Evolutionary conservation across 1,139 yeast genomes (phyloP).

Genomic region (Suhomyces guaymorum): DNA sequence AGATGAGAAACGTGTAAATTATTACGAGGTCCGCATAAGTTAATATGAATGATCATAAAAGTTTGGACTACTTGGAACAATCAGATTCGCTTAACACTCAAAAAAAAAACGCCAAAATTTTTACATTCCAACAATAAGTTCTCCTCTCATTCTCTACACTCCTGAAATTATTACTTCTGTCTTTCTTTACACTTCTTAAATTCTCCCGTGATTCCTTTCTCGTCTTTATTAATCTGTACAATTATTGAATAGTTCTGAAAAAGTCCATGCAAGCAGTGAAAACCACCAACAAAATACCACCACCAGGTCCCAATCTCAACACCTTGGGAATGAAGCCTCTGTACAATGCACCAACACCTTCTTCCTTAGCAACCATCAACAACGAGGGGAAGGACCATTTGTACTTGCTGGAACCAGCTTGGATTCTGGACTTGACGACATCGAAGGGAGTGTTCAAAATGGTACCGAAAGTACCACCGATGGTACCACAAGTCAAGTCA

Average conservation of each 20-base stretch:
- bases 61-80: too few species aligned
- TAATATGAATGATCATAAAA: too few species aligned
- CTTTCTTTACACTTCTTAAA: not conserved
- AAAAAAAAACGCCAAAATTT: too few species aligned
- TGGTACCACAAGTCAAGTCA: constrained; percentile 87
- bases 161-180: too few species aligned
- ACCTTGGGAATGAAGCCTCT: constrained; percentile 98
- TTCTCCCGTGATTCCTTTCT: not conserved
- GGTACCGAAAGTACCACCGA: constrained; percentile 98
- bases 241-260: constrained; percentile 71
- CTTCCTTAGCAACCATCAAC: constrained; percentile 76
- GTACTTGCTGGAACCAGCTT: constrained; percentile 83
- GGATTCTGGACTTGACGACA: constrained; percentile 96
- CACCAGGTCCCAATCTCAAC: constrained; percentile 97
- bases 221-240: too few species aligned
- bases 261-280: constrained; percentile 94
- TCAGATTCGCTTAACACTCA: too few species aligned
- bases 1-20: too few species aligned
- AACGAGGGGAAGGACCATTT: constrained; percentile 90
- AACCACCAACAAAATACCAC: constrained; percentile 94
- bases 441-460: constrained; percentile 94
- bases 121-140: too few species aligned
- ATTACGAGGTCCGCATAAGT: too few species aligned
- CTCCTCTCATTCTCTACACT: too few species aligned
- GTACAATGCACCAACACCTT: constrained; percentile 54